phyloP scores from a whole-genome alignment of 768 basidiomycete species.

The Lactarius pseudohatsudake region DNA sequence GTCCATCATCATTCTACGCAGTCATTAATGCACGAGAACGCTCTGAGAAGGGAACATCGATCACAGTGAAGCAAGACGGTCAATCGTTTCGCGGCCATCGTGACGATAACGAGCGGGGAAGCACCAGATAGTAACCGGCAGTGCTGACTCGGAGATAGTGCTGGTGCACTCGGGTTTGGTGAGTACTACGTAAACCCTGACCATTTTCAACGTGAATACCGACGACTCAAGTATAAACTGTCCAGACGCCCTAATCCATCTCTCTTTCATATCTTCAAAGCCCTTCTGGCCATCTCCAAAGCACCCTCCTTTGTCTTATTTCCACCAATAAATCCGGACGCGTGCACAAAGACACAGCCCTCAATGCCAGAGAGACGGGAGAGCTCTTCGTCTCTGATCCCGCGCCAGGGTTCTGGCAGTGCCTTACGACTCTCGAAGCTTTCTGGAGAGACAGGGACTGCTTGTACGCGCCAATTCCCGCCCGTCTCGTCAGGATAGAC shows the following conservation, averaged over 20 bases:
- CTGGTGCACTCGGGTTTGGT: background rate
- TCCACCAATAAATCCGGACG: conserved; percentile 95
- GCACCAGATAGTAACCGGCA: background rate
- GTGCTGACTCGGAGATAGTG: background rate
- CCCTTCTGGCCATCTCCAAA: conserved; percentile 70
- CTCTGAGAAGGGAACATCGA: background rate
- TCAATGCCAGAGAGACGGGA: conserved; percentile 71
- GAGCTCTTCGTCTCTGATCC: conserved; percentile 81
- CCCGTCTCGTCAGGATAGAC: conserved; percentile 84
- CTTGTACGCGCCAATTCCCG: conserved; percentile 88
- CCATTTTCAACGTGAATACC: background rate
- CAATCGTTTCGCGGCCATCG: conserved; percentile 33
- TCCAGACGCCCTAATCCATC: background rate
- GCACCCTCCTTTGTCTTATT: conserved; percentile 91
- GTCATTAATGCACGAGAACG: conserved; percentile 9
- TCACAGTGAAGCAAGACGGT: conserved; percentile 47
- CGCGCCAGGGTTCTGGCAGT: conserved; percentile 91
- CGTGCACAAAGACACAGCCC: conserved; percentile 90
- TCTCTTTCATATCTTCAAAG: conserved; percentile 42
- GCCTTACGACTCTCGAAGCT: conserved; percentile 91
- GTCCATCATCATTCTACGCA: conserved; percentile 82
- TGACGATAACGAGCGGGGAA: background rate
- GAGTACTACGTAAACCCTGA: background rate
- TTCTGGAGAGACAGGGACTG: conserved; percentile 77
- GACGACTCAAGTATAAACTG: background rate